Base-by-base conservation (phyloP, 306 rosid genomes). In the Medicago lupulina region DNA sequence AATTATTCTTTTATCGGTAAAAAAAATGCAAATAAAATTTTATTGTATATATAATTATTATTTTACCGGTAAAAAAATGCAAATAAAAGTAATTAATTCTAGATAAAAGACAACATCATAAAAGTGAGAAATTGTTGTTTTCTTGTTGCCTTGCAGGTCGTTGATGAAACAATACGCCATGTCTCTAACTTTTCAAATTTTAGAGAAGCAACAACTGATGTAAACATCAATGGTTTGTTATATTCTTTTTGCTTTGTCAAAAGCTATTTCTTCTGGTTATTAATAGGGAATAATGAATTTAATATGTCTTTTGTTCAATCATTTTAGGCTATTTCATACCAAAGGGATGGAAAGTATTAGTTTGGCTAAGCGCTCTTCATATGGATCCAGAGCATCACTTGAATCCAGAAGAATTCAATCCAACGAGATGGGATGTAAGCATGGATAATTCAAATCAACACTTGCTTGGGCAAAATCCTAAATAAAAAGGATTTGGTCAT, bases 321-420 rank as follows among this genome's bases (percentile, higher is more conserved):
- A 4, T 13, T 11, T 75, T 49, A 88, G 92, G 87, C 14, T 81
- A 85, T 50, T 60, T 49, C 34, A 81, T 88, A 49, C 76, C 76
- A 18, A 71, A 71, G 51, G 76, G 76, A 53, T 71, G 76, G 76
- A 71, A 1, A 36, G 76, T 77, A 0, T 13, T 88, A 68, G 28
- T 76, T 21, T 86, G 89, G 85, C 54, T 49, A 6, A 84, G 87
- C 47, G 73, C 81, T 47, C 59, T 81, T 44, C 88, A 86, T 44
- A 62, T 76, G 78, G 77, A 83, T 51, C 41, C 76, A 2, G 73
- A 83, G 72, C 13, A 50, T 19, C 15, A 59, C 17, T 4, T 38
- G 13, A 13, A 25, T 11, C 17, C 66, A 25, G 4, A 13, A 59
- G 17, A 13, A 59, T 59, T 59, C 28, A 28, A 59, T 59, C 66